phyloP scores from a whole-genome alignment of 805 yeast species.

The Kodamaea neixiangensis region DNA sequence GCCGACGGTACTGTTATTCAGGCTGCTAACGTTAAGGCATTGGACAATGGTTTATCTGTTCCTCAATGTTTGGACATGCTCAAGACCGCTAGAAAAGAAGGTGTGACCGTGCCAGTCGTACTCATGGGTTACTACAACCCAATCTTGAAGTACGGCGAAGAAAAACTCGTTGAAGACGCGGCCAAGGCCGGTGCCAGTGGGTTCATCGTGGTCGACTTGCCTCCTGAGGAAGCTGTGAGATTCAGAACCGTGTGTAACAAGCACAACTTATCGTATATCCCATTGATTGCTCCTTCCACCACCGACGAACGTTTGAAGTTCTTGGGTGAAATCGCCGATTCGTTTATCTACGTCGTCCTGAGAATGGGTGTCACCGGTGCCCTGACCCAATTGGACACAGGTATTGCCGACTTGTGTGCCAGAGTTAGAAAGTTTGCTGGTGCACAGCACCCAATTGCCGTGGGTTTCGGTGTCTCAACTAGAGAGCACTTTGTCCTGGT shows the following conservation, averaged over 20 bases:
- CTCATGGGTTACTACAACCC: slow-evolving; percentile 99
- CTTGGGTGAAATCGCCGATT: slow-evolving; percentile 84
- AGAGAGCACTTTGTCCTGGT: slow-evolving; percentile 85
- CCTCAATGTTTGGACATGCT: slow-evolving; percentile 69
- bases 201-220: slow-evolving; percentile 90
- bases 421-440: slow-evolving; percentile 76
- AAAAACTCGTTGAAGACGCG: slow-evolving; percentile 74
- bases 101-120: slow-evolving; percentile 85
- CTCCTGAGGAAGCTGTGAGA: slow-evolving; percentile 95
- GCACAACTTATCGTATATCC: slow-evolving; percentile 79
- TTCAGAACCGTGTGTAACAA: slow-evolving; percentile 73
- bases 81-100: slow-evolving; percentile 70
- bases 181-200: slow-evolving; percentile 92
- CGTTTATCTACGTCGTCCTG: slow-evolving; percentile 94
- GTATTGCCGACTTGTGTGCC: slow-evolving; percentile 65
- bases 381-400: slow-evolving; percentile 58
- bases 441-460: slow-evolving; percentile 72
- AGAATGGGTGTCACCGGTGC: slow-evolving; percentile 99
- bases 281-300: slow-evolving; percentile 95
- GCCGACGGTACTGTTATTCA: slow-evolving; percentile 99
- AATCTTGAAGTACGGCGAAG: slow-evolving; percentile 85
- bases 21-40: slow-evolving; percentile 78
- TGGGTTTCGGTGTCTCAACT: slow-evolving; percentile 95
- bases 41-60: slow-evolving; percentile 80
- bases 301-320: slow-evolving; percentile 83